Base-by-base conservation (phyloP, 192 early-diverging fungal species). In the Chytriomyces sp. region DNA sequence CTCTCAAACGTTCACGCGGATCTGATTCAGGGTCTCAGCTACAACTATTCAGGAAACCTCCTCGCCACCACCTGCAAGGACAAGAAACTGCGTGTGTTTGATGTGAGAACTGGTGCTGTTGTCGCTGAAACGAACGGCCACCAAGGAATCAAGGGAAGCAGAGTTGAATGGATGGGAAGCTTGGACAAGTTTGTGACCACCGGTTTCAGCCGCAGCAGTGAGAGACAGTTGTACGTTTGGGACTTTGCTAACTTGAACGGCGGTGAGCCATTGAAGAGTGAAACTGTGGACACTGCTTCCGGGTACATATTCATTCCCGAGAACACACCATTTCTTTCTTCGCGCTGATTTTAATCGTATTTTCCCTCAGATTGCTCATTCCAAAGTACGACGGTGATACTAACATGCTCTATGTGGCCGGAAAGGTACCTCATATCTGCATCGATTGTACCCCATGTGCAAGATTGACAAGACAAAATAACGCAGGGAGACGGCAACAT, bases 171-270 rank as follows among this genome's bases (percentile, higher is more conserved):
- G 93, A 84, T 99, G 76, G 96, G 97, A 60, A 86, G 91, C 61
- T 83, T 84, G 8, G 86, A 90, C 59, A 90, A 94, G 7, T 80
- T 99, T 69, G 92, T 85, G 43, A 97, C 96, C 59, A 98, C 97
- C 4, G 98, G 98, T 18, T 99, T 99, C 81, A 93, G 93, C 72
- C 89, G 94, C 43, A 92, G 91, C 85, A 93, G 91, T 75, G 96
- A 97, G 82, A 93, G 98, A n/a, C 96, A 99, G 79, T 79, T 99
- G 23, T 94, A 87, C 78, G 82, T 98, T 44, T 99, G 97, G 96
- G 85, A 96, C 78, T 89, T 96, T 7, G 81, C 81, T 50, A 89
- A 94, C 82, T 83, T 98, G 77, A 97, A 94, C 49, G 95, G 96
- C 83, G 97, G 97, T 83, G 96, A 98, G 50, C 97, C 96, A 11